Evolutionary conservation across 441 rosid species (phyloP).

Genomic region (Omphalea diandra): DNA sequence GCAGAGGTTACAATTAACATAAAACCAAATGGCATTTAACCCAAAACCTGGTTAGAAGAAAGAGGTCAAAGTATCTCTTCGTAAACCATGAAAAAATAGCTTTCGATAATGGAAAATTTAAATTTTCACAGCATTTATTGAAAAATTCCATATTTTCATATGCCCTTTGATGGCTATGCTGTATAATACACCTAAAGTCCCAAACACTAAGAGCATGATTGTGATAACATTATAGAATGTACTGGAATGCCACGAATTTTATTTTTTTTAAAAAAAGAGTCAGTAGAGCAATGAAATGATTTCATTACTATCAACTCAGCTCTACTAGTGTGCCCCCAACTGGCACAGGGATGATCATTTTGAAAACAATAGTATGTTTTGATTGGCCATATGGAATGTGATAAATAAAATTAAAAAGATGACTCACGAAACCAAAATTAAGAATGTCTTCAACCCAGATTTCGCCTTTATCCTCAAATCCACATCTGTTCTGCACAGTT

Average conservation of each 20-base stretch:
- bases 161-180: no score
- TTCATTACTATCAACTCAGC: no score
- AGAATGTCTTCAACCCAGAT: constrained; percentile 96
- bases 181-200: no score
- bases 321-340: no score
- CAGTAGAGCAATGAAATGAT: no score
- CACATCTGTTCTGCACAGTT: constrained; percentile 83
- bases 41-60: not conserved
- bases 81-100: not conserved
- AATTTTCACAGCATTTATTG: not conserved
- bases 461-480: constrained; percentile 85
- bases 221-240: no score
- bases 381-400: not conserved
- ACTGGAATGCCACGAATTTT: no score
- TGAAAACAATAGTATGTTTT: no score
- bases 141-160: not conserved
- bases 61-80: not conserved
- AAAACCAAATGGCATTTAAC: not conserved
- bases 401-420: constrained; percentile 23
- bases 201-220: no score
- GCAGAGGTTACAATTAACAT: not conserved
- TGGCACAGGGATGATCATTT: no score
- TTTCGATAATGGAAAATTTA: not conserved
- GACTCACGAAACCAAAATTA: constrained; percentile 93
- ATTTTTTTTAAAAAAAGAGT: no score